Conservation (phyloP, 1,284 basidiomycete genomes). For the Exobasidium rhododendri region DNA sequence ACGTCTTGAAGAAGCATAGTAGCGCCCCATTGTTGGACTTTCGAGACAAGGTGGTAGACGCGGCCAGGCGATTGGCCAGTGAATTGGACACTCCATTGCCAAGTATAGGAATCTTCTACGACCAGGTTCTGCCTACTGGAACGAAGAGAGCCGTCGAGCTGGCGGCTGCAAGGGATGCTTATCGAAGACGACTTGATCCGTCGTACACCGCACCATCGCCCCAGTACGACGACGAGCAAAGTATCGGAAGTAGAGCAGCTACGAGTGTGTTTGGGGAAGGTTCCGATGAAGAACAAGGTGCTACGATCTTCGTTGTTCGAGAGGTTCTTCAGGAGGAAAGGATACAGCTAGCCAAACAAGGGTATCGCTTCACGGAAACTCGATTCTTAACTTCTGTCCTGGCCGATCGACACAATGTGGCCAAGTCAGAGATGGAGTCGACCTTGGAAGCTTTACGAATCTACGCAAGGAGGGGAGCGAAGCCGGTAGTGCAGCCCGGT, state of each 20-base stretch:
- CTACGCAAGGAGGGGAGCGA: conserved; percentile 59
- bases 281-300: conserved; percentile 55
- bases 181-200: background rate
- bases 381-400: conserved; percentile 59
- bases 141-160: conserved; percentile 25
- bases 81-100: conserved; percentile 58
- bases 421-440: conserved; percentile 58
- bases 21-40: conserved; percentile 41
- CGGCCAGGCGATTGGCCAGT: conserved; percentile 57
- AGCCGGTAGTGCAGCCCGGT: conserved; percentile 59
- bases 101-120: conserved; percentile 65
- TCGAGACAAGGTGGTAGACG: conserved; percentile 59
- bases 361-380: conserved; percentile 60
- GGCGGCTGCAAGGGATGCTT: background rate
- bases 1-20: background rate
- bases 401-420: conserved; percentile 58
- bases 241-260: conserved; percentile 25
- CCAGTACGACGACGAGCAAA: conserved; percentile 33
- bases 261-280: conserved; percentile 44
- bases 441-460: conserved; percentile 59
- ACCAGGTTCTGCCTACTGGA: conserved; percentile 59
- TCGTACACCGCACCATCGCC: background rate
- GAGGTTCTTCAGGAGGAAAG: conserved; percentile 54
- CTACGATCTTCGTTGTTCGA: conserved; percentile 60
- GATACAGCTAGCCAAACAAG: conserved; percentile 39